Conservation (phyloP, 164 flowering plant species). For the Nymphaea colorata region DNA sequence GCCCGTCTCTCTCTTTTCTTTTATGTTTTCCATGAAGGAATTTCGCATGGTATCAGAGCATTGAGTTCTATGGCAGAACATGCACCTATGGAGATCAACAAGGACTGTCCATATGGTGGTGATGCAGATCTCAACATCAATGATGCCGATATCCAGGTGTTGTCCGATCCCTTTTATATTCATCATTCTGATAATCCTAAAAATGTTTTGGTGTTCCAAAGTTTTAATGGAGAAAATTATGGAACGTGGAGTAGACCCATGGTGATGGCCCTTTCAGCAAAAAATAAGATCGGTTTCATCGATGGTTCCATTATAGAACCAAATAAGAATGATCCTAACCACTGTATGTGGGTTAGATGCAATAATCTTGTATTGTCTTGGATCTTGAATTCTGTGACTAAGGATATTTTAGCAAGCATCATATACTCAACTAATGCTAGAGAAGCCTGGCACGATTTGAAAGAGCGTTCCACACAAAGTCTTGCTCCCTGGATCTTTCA, state of each 20-base stretch:
- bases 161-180: not conserved
- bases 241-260: not conserved
- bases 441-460: not conserved
- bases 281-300: slow-evolving; percentile 5
- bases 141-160: too few species aligned
- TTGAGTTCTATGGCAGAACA: too few species aligned
- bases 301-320: slow-evolving; percentile 1
- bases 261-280: not conserved
- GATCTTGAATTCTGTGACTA: not conserved
- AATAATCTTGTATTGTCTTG: slow-evolving; percentile 2
- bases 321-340: not conserved
- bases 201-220: not conserved
- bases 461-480: slow-evolving; percentile 2
- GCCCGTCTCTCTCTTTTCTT: too few species aligned
- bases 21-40: too few species aligned
- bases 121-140: too few species aligned
- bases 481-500: not conserved
- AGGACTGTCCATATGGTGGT: too few species aligned
- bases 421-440: not conserved
- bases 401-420: slow-evolving; percentile 1
- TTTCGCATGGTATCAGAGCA: too few species aligned
- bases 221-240: slow-evolving; percentile 2
- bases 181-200: slow-evolving; percentile 3
- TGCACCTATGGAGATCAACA: too few species aligned
- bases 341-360: not conserved